Evolutionary conservation across 1,284 basidiomycete genomes (phyloP).

Genomic region (Ceratobasidium theobromae): DNA sequence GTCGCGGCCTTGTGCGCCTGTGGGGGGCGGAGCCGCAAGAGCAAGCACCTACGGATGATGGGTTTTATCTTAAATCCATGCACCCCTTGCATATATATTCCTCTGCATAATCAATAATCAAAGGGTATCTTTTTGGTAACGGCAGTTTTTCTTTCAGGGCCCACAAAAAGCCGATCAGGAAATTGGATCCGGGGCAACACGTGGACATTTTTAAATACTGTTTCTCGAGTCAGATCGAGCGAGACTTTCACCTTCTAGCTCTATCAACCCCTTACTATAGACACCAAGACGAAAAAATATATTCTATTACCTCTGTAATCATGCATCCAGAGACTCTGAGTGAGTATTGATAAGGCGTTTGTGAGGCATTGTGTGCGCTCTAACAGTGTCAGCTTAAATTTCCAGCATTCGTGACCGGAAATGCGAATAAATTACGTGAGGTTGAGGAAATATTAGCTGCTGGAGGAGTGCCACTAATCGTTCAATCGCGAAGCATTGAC

Average conservation of each 20-base stretch:
- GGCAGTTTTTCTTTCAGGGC: slow-evolving; percentile 59
- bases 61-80: too few species aligned
- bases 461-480: slow-evolving; percentile 53
- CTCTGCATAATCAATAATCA: not conserved
- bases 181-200: slow-evolving; percentile 76
- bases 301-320: too few species aligned
- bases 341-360: not conserved
- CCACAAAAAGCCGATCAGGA: slow-evolving; percentile 82
- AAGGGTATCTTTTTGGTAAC: not conserved
- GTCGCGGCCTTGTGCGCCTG: too few species aligned
- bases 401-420: slow-evolving; percentile 90
- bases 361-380: not conserved
- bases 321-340: slow-evolving; percentile 6
- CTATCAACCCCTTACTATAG: too few species aligned
- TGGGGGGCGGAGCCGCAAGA: too few species aligned
- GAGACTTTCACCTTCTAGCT: too few species aligned
- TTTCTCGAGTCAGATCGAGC: not conserved
- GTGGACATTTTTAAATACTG: not conserved
- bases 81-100: too few species aligned
- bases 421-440: slow-evolving; percentile 90
- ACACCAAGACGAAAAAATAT: too few species aligned
- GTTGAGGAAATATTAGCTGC: slow-evolving; percentile 74
- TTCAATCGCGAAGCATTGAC: slow-evolving; percentile 69
- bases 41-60: too few species aligned
- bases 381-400: not conserved